Evolutionary conservation across 805 yeast genomes (phyloP).

Genomic region (Jamesozyma piceae): DNA sequence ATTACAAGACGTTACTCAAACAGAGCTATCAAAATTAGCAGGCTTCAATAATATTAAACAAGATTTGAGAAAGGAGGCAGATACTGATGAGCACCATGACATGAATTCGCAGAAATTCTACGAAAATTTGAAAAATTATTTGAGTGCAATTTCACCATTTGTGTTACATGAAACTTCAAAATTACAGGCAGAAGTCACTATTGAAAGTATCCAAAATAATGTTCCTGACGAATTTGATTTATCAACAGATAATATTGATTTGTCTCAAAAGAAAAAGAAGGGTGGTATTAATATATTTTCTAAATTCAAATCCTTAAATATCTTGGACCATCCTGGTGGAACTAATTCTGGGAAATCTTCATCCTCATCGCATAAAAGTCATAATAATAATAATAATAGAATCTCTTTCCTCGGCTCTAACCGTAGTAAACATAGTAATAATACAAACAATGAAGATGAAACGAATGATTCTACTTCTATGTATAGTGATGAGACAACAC

Average conservation of each 20-base stretch:
- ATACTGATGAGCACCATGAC: not conserved
- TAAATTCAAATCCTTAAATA: slow-evolving; percentile 19
- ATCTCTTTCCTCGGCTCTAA: slow-evolving; percentile 1
- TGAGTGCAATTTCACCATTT: slow-evolving; percentile 49
- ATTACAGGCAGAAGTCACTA: slow-evolving; percentile 72
- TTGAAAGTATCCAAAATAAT: slow-evolving; percentile 80
- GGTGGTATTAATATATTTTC: slow-evolving; percentile 37
- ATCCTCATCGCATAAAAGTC: not conserved
- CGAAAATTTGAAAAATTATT: slow-evolving; percentile 42
- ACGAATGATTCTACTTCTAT: slow-evolving; percentile 7
- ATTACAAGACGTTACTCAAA: slow-evolving; percentile 24
- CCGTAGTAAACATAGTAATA: not conserved
- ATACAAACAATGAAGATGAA: slow-evolving; percentile 1
- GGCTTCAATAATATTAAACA: slow-evolving; percentile 24
- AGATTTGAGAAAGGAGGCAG: slow-evolving; percentile 36
- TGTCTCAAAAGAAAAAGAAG: slow-evolving; percentile 43
- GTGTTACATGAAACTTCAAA: slow-evolving; percentile 65
- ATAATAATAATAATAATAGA: not conserved
- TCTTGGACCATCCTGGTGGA: slow-evolving; percentile 1
- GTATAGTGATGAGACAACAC: slow-evolving; percentile 5
- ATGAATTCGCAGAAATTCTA: slow-evolving; percentile 32
- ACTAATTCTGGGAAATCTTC: not conserved
- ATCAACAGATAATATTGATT: slow-evolving; percentile 43
- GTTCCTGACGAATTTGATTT: slow-evolving; percentile 63
- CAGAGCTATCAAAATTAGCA: slow-evolving; percentile 27